These are phyloP conservation scores for Amanita exitialis DNA, from an alignment of 768 basidiomycete genomes.

Conservation along the genomic window DNA sequence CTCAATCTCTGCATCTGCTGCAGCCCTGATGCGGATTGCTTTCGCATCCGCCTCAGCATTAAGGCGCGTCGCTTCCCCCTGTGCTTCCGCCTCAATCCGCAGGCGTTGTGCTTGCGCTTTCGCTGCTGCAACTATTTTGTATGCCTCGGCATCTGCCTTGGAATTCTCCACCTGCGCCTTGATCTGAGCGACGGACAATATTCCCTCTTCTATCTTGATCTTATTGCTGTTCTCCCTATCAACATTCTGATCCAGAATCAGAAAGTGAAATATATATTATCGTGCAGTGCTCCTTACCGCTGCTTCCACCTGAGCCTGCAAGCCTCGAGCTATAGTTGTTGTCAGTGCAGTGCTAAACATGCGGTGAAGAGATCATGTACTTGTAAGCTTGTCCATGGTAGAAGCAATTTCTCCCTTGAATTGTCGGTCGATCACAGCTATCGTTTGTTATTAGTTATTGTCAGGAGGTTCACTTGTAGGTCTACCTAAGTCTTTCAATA, in stretches of 20 bases:
- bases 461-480: neutral
- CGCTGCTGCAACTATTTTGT: conserved; percentile 62
- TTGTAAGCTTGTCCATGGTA: conserved; percentile 78
- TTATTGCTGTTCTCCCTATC: conserved; percentile 84
- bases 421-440: conserved; percentile 78
- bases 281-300: conserved; percentile 36
- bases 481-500: conserved; percentile 69
- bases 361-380: conserved; percentile 10
- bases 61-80: conserved; percentile 69
- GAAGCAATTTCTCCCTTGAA: conserved; percentile 84
- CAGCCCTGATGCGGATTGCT: conserved; percentile 53
- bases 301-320: conserved; percentile 84
- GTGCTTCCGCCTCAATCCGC: conserved; percentile 70
- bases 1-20: conserved; percentile 48
- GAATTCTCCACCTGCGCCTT: conserved; percentile 58
- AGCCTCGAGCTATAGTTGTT: conserved; percentile 45
- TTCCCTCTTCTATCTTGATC: conserved; percentile 78
- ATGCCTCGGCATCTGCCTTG: conserved; percentile 68
- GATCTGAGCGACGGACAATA: conserved; percentile 67
- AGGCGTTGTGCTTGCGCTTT: conserved; percentile 59
- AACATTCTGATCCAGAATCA: conserved; percentile 45
- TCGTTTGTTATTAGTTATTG: neutral
- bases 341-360: conserved; percentile 1
- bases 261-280: neutral
- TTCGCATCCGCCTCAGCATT: conserved; percentile 68